Evolutionary conservation across 2,329 filamentous ascomycete species (phyloP).

Genomic region (Pseudopithomyces chartarum): DNA sequence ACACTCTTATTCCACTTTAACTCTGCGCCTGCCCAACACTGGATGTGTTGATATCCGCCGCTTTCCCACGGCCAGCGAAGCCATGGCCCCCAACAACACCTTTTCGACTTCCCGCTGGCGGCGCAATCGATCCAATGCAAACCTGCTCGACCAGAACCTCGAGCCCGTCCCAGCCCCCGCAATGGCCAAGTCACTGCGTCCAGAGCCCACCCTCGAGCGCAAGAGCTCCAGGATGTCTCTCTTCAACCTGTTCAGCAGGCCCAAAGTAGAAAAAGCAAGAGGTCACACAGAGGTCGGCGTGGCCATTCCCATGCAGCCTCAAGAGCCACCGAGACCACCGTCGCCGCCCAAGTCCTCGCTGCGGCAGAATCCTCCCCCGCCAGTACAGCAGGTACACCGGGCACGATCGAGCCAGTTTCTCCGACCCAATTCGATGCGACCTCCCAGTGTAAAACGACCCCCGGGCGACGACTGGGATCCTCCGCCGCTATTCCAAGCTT

Average conservation of each 20-base stretch:
- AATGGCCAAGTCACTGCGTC: constrained; percentile 13
- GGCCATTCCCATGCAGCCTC: constrained; percentile 40
- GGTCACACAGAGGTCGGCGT: constrained; percentile 53
- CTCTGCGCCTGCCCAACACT: neutral
- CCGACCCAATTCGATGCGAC: constrained; percentile 35
- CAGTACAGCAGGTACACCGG: constrained; percentile 34
- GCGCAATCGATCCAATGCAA: constrained; percentile 39
- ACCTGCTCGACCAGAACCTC: constrained; percentile 27
- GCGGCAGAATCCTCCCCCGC: constrained; percentile 35
- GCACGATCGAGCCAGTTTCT: constrained; percentile 40
- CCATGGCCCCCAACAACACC: constrained; percentile 31
- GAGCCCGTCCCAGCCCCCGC: constrained; percentile 15
- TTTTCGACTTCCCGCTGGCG: constrained; percentile 43
- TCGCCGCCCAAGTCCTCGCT: constrained; percentile 34
- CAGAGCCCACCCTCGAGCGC: constrained; percentile 36
- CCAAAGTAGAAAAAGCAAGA: constrained; percentile 54
- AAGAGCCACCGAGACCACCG: constrained; percentile 28
- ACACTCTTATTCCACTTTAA: constrained; percentile 4
- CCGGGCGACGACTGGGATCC: constrained; percentile 45
- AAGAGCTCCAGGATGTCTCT: constrained; percentile 53
- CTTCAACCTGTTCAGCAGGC: constrained; percentile 56
- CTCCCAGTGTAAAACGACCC: constrained; percentile 16
- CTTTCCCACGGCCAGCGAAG: constrained; percentile 12
- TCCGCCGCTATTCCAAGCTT: constrained; percentile 84
- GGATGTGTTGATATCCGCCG: constrained; percentile 5